Conservation (phyloP, 768 basidiomycete genomes). For the Lactarius pseudohatsudake region DNA sequence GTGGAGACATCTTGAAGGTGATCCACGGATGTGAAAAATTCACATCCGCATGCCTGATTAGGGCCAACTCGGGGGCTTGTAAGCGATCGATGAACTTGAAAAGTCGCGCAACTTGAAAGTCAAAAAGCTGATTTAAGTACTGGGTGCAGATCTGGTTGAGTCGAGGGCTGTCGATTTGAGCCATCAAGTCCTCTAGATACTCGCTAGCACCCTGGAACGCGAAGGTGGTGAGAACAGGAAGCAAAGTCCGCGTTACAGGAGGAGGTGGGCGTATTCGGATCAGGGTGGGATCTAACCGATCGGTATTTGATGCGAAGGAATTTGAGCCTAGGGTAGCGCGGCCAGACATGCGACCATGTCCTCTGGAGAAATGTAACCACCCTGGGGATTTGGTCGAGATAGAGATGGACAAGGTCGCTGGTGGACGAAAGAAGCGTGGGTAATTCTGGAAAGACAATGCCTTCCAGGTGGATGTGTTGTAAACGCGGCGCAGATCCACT, state of each 20-base stretch:
- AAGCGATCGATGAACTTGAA: not conserved
- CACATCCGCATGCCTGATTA: not conserved
- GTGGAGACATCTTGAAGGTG: not conserved
- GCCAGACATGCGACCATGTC: too few relatives aligned
- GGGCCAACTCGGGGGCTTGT: not conserved
- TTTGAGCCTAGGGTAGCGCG: not conserved
- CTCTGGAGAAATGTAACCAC: not conserved
- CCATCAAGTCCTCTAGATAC: not conserved
- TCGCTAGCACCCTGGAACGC: not conserved
- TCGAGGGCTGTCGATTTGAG: not conserved
- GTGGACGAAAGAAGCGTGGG: not conserved
- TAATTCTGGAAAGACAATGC: not conserved
- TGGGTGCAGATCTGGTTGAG: not conserved
- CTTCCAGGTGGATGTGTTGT: not conserved
- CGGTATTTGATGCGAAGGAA: not conserved
- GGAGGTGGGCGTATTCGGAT: not conserved
- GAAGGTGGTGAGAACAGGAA: not conserved
- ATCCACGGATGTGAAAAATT: not conserved
- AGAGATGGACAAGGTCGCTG: not conserved
- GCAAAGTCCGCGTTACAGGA: not conserved
- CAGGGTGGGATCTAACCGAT: not conserved
- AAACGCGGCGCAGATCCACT: not conserved
- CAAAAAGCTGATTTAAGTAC: not conserved
- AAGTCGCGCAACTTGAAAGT: not conserved
- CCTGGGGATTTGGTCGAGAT: not conserved